phyloP scores from a whole-genome alignment of 2,329 filamentous ascomycete species.

The Fusarium virguliforme region DNA sequence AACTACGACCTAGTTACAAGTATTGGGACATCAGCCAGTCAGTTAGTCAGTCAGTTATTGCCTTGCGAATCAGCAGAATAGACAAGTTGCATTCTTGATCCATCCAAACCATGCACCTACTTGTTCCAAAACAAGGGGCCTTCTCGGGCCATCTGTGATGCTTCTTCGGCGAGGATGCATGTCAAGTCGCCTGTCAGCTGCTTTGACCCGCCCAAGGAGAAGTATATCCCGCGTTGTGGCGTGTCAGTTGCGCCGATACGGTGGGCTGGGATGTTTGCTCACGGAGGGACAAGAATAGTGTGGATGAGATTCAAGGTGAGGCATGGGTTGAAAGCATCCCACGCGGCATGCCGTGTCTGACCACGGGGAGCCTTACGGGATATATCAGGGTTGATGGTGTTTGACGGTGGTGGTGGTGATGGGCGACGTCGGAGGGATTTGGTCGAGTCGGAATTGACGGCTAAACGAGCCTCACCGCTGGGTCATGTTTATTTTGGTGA shows the following conservation, averaged over 20 bases:
- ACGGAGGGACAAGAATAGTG: background rate
- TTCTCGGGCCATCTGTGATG: constrained; percentile 21
- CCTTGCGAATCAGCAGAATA: constrained; percentile 37
- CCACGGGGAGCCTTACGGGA: constrained; percentile 5
- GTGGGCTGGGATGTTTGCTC: constrained; percentile 16
- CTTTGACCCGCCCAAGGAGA: constrained; percentile 16
- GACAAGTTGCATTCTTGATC: constrained; percentile 29
- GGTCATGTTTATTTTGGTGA: background rate
- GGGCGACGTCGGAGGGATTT: constrained; percentile 24
- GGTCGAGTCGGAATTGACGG: constrained; percentile 1
- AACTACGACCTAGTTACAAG: constrained; percentile 22
- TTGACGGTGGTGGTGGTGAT: background rate
- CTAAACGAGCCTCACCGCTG: constrained; percentile 7
- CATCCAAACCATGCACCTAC: constrained; percentile 2
- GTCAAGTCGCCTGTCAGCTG: constrained; percentile 30
- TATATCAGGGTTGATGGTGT: constrained; percentile 2
- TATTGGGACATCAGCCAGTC: constrained; percentile 16
- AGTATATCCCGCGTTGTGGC: constrained; percentile 24
- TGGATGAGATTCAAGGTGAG: constrained; percentile 16
- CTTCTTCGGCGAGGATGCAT: constrained; percentile 12
- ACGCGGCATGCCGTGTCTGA: constrained; percentile 31
- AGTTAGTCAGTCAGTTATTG: constrained; percentile 21
- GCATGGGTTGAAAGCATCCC: constrained; percentile 29
- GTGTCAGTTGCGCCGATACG: constrained; percentile 23
- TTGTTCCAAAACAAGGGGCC: constrained; percentile 29